Base-by-base conservation (phyloP, 768 basidiomycete species). In the Imleria badia region DNA sequence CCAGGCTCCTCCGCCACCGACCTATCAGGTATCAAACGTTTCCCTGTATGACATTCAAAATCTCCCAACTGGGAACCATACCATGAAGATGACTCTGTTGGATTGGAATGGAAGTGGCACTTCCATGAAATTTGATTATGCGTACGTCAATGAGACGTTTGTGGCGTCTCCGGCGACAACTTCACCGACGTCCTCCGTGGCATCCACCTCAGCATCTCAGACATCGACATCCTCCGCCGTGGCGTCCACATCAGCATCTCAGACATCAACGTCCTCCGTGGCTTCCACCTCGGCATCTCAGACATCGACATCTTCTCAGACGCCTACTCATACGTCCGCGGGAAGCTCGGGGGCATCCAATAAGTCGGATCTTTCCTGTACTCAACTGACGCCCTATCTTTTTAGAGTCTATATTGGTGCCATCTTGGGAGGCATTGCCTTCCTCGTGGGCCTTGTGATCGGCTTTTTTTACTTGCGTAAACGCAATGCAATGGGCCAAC, bases 51-150 rank as follows among this genome's bases (percentile, higher is more conserved):
- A 20, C 13, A 39, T 59, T 7, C 65, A 67, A 20, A 60, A 54
- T 31, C 56, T 69, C 15, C n/a, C 35, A 1, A 51, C 36, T 1
- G 55, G 55, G 26, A 59, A 50, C 20, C 65, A 69, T 31, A 62
- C 52, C 26, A 55, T 67, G 36, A 30, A 19, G 20, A 64, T 67
- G 66, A 60, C 58, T 14, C 15, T 69, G 3, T 29, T 67, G 38
- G 31, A 62, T 42, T 69, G 66, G 65, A 31, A 49, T 6, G 56
- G 51, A 5, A 7, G 3, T 2, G 12, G n/a, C 20, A 66, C 60
- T 15, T 60, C 56, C 17, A 64, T 67, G 66, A 61, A 66, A 29
- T 69, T 68, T 14, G 66, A 67, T 34, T 66, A 69, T 41, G 67
- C 66, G 44, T 35, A 48, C 15, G 30, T 67, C 22, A 67, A 67